These are phyloP conservation scores for Dothideomycetidae sp. DNA, from an alignment of 2,329 filamentous ascomycete genomes.

Conservation along the genomic window DNA sequence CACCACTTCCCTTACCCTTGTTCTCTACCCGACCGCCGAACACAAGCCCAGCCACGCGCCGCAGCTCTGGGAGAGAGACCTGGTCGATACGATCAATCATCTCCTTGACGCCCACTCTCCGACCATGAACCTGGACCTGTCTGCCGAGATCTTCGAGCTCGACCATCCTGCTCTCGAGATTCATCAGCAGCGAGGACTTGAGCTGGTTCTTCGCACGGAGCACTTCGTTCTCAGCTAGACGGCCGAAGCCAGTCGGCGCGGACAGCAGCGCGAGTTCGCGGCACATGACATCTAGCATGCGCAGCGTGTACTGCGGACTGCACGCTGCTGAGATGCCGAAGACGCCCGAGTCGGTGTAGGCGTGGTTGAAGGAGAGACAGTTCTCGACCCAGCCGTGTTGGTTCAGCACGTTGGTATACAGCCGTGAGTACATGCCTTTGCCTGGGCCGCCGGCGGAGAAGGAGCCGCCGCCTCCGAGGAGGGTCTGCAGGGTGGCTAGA, in stretches of 20 bases:
- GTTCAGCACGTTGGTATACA: conserved; percentile 96
- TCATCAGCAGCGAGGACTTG: conserved; percentile 82
- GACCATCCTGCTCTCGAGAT: conserved; percentile 92
- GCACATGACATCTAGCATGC: conserved; percentile 93
- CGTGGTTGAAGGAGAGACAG: conserved; percentile 93
- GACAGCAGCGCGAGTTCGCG: conserved; percentile 71
- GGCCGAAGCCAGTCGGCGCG: conserved; percentile 56
- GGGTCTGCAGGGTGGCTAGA: conserved; percentile 83
- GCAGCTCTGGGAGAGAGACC: conserved; percentile 65
- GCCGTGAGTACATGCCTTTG: conserved; percentile 96
- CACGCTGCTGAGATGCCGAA: conserved; percentile 89
- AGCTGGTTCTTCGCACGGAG: conserved; percentile 94
- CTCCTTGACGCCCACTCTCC: conserved; percentile 78
- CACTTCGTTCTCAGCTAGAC: conserved; percentile 64
- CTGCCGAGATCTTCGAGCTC: conserved; percentile 90
- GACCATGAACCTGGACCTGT: conserved; percentile 92
- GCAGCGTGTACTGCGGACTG: conserved; percentile 57
- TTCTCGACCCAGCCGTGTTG: conserved; percentile 96
- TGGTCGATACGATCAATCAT: conserved; percentile 82
- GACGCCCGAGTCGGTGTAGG: conserved; percentile 86
- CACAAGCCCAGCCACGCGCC: conserved; percentile 64
- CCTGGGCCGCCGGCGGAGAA: conserved; percentile 94
- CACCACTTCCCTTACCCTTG: conserved; percentile 61
- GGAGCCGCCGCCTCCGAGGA: conserved; percentile 88
- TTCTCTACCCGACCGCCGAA: conserved; percentile 67